phyloP scores from a whole-genome alignment of 306 rosid genomes.

The Chamaecrista fasciculata region DNA sequence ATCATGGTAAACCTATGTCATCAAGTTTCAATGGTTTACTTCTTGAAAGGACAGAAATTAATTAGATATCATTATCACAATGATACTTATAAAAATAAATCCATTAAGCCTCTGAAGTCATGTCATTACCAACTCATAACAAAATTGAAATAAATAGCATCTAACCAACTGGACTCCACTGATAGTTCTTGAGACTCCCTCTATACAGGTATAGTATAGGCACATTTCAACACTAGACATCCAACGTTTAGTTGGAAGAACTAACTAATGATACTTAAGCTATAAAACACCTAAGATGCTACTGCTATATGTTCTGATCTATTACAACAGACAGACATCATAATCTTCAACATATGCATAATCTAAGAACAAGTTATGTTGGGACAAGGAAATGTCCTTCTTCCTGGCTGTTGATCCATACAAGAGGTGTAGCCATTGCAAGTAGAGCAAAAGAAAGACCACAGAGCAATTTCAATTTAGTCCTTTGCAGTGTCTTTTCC shows the following conservation, averaged over 20 bases:
- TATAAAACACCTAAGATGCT: slow-evolving; percentile 10
- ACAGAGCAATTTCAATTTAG: slow-evolving; percentile 48
- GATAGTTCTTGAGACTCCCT: background rate
- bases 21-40: no score
- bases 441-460: slow-evolving; percentile 48
- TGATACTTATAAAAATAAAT: no score
- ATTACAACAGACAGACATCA: background rate
- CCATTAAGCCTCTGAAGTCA: no score
- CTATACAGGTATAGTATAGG: slow-evolving; percentile 5
- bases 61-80: no score
- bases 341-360: slow-evolving; percentile 25
- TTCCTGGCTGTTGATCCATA: slow-evolving; percentile 52
- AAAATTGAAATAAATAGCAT: no score
- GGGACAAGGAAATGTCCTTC: slow-evolving; percentile 61
- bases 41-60: no score
- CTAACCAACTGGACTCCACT: background rate
- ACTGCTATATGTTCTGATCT: background rate
- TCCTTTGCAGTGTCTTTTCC: slow-evolving; percentile 32
- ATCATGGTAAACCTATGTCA: no score
- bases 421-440: slow-evolving; percentile 44
- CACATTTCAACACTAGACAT: background rate
- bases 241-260: slow-evolving; percentile 26
- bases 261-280: slow-evolving; percentile 1
- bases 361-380: slow-evolving; percentile 38
- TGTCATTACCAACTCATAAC: no score